phyloP scores from a whole-genome alignment of 495 filamentous ascomycete species.

The Saxophila tyrrhenica region DNA sequence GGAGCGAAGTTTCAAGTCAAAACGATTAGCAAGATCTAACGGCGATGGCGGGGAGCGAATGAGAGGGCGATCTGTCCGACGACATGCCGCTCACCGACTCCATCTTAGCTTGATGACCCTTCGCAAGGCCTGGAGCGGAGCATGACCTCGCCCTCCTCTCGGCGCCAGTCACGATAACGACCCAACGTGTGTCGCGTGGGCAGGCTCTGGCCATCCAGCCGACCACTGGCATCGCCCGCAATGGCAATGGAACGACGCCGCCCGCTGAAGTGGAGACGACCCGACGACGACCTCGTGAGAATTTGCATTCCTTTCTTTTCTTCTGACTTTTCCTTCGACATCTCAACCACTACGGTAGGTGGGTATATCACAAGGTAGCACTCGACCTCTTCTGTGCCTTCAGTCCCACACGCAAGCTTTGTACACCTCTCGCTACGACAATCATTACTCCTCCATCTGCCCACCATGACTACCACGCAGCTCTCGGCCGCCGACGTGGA shows the following conservation, averaged over 20 bases:
- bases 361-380: neutral
- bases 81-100: neutral
- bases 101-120: neutral
- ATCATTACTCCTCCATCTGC: neutral
- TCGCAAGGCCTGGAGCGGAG: neutral
- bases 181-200: neutral
- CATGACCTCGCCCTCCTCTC: neutral
- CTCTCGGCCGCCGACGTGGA: constrained; percentile 47
- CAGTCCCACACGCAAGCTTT: too few species aligned
- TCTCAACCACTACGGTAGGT: neutral
- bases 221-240: too few species aligned
- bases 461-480: constrained; percentile 44
- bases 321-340: neutral
- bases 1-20: too few species aligned
- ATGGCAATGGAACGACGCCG: too few species aligned
- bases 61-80: neutral
- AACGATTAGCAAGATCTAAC: too few species aligned
- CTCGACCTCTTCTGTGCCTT: too few species aligned
- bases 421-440: neutral
- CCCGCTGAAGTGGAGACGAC: neutral
- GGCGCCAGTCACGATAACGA: neutral
- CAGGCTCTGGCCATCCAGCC: too few species aligned
- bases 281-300: neutral
- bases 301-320: neutral
- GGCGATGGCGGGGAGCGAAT: neutral